Base-by-base conservation (phyloP, 495 filamentous ascomycete genomes). In the Pseudevernia furfuracea region DNA sequence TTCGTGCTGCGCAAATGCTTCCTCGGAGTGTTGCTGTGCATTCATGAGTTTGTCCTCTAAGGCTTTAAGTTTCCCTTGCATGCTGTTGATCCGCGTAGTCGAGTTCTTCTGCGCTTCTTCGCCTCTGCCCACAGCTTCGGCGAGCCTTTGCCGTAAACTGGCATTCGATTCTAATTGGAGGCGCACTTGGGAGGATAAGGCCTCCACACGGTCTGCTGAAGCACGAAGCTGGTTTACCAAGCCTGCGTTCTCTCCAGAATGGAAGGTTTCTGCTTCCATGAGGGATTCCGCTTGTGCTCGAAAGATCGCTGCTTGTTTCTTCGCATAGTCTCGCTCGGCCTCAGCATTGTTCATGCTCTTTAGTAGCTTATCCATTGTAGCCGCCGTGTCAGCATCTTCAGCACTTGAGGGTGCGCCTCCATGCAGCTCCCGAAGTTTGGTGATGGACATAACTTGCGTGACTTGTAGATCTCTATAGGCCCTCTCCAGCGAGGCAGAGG, bases 1-100 rank as follows among this genome's bases (percentile, higher is more conserved):
- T 74, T 97, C 94, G 71, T 96, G 90, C 58, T 83, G 84, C 57
- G 82, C 69, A 70, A 97, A 85, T 39, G 84, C 84, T 63, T 94
- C 92, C 76, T 98, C 94, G 23, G 90, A 91, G 43, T 87, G 78
- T 56, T 91, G 88, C 74, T 97, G 94, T 2, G 94, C 92, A 21
- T 82, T 74, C 60, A 96, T 78, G 21, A 97, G 82, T 64, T 84
- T 84, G 65, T 98, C 94, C 74, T 98, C 94, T 32, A 96, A 80
- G 19, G 78, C 75, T 71, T 89, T 88, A 62, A 98, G 85, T 48
- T 83, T 86, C 58, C 77, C 81, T 72, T 97, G 92, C 77, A 97
- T 81, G 58, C 86, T 78, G 59, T 88, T 90, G 75, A 98, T 97
- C 67, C 88, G 86, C 59, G 82, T 76, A 6, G 88, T 87, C 62